Base-by-base conservation (phyloP, 202 grass and related monocot genomes). In the Zoysia matrella region DNA sequence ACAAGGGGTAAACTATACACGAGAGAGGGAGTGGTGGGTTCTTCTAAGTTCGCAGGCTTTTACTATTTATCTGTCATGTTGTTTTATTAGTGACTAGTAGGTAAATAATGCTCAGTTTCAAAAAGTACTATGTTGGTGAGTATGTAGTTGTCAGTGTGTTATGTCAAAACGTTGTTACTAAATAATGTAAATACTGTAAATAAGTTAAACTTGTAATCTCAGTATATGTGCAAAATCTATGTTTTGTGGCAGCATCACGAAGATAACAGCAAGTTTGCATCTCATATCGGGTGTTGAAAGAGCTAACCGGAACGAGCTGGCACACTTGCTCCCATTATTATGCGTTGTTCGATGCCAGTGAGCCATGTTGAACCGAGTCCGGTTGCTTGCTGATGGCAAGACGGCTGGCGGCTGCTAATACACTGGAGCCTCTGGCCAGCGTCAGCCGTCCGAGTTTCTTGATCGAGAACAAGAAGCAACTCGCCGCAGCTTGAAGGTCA, bases 401-500 rank as follows among this genome's bases (percentile, higher is more conserved):
- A 22, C 22, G 22, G 22, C 22, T 22, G 8, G 16, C 2, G 16
- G 52, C 7, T 53, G 58, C 43, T 65, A 36, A 4, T 30, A n/a
- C 73, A 49, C 77, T 47, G 54, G 5, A 36, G 54, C 1, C 42
- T 93, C 81, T 8, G 93, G 40, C 95, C 92, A 95, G 86, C 92
- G 93, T 69, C 81, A 92, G 13, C 90, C 87, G 2, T 92, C 22
- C 90, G 16, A 93, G 86, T 73, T 88, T 95, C 79, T 95, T 89
- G 41, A 91, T 75, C 14, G 88, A 93, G 55, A 95, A 78, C 15
- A 98, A 77, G 60, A 87, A 65, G 80, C 87, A 90, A 73, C 85
- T 90, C 47, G 90, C 70, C 0, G 83, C 84, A 42, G 92, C 70
- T 93, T 86, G 36, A 98, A 73, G 22, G 78, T 41, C 18, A 85